Evolutionary conservation across 2,329 filamentous ascomycete species (phyloP).

Genomic region (Elsinoe batatas): DNA sequence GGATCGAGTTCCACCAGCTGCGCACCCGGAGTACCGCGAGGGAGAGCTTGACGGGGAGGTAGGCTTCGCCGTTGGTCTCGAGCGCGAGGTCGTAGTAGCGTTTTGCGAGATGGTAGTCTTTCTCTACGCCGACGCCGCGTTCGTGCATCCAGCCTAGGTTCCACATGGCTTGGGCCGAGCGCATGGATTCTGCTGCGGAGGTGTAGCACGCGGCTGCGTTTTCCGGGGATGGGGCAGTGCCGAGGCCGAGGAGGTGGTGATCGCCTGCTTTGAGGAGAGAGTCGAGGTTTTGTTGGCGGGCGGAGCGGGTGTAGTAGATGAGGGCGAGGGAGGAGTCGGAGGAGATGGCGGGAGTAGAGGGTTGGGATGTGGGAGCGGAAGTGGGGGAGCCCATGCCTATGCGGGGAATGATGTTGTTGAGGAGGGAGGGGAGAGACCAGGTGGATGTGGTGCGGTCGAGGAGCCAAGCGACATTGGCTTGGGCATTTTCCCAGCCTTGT

Average conservation of each 20-base stretch:
- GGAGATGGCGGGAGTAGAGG: conserved; percentile 33
- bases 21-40: conserved; percentile 73
- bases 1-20: conserved; percentile 91
- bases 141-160: conserved; percentile 99
- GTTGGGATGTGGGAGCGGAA: conserved; percentile 39
- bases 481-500: conserved; percentile 80
- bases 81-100: conserved; percentile 89
- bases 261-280: conserved; percentile 97
- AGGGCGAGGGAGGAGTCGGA: conserved; percentile 60
- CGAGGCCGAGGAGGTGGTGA: conserved; percentile 81
- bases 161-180: conserved; percentile 90
- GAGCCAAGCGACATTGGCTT: conserved; percentile 82
- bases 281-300: conserved; percentile 86
- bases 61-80: conserved; percentile 83
- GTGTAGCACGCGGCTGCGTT: conserved; percentile 92
- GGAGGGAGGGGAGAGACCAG: conserved; percentile 17
- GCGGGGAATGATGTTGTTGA: conserved; percentile 17
- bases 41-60: conserved; percentile 82
- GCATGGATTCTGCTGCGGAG: conserved; percentile 79
- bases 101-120: conserved; percentile 96
- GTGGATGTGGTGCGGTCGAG: conserved; percentile 53
- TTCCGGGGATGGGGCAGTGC: conserved; percentile 57
- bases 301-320: conserved; percentile 90
- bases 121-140: conserved; percentile 82
- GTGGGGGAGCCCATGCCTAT: not conserved